A percentile compares a stretch with the other conserved stretches of the same genome.
Evolutionary conservation across 2,329 filamentous ascomycete species (phyloP).

Genomic region (Ambrosiella beaveri): DNA sequence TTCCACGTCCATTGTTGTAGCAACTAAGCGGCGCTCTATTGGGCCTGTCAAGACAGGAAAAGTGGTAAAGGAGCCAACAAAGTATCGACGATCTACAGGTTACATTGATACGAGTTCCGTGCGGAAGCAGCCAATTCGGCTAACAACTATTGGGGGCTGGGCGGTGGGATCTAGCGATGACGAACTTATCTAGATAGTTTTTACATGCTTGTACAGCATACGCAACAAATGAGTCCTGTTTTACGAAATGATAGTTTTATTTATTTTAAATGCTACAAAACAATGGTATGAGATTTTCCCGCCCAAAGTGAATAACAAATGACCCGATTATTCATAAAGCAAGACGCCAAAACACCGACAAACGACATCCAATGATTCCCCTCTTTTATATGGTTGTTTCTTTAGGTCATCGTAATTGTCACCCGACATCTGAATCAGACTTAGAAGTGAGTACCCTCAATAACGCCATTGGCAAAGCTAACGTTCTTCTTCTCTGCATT

Average conservation of each 20-base stretch:
- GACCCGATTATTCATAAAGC: background rate
- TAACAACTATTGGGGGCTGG: constrained; percentile 8
- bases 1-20: too few species aligned
- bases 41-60: background rate
- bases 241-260: too few species aligned
- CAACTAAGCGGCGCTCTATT: too few species aligned
- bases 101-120: background rate
- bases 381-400: background rate
- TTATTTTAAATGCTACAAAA: too few species aligned
- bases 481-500: constrained; percentile 13
- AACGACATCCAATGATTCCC: background rate
- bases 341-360: background rate
- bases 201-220: background rate
- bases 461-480: constrained; percentile 9
- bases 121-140: too few species aligned
- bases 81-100: background rate
- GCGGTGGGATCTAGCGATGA: constrained; percentile 8
- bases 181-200: constrained; percentile 4
- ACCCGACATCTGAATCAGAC: too few species aligned
- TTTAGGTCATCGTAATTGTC: too few species aligned
- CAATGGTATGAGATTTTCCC: too few species aligned
- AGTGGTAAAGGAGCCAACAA: background rate
- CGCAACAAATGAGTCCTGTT: background rate
- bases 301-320: background rate
- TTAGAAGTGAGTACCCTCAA: constrained; percentile 11